Evolutionary conservation across 805 yeast species (phyloP).

Genomic region (Metschnikowia orientalis): DNA sequence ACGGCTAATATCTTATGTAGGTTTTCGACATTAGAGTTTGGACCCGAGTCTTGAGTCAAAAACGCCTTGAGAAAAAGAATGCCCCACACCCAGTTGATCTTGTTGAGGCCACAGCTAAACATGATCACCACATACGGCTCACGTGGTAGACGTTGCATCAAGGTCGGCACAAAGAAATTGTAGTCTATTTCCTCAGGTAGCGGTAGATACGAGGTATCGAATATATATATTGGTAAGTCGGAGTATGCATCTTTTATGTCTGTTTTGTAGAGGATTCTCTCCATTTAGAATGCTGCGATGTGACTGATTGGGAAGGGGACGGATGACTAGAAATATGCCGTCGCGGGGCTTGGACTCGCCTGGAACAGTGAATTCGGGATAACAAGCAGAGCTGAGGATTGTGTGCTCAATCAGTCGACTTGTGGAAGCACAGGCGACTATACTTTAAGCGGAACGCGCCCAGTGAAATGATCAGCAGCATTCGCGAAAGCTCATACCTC

Average conservation of each 20-base stretch:
- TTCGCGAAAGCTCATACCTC: no score
- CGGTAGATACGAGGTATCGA: conserved; percentile 81
- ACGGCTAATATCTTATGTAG: conserved; percentile 68
- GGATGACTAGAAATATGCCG: no score
- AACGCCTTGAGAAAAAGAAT: conserved; percentile 49
- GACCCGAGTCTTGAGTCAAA: conserved; percentile 41
- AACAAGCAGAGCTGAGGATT: no score
- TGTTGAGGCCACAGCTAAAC: conserved; percentile 77
- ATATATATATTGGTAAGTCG: conserved; percentile 63
- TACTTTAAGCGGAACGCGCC: no score
- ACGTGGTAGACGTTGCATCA: conserved; percentile 56
- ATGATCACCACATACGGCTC: conserved; percentile 64
- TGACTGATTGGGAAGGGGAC: no score
- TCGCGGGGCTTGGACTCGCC: no score
- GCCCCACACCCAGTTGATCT: conserved; percentile 69
- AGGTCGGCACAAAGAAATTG: conserved; percentile 52
- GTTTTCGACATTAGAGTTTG: conserved; percentile 44
- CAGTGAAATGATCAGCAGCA: no score
- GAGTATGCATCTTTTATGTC: conserved; percentile 63
- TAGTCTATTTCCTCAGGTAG: conserved; percentile 41
- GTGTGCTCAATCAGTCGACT: no score
- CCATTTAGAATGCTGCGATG: conserved; percentile 23
- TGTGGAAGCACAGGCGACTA: no score
- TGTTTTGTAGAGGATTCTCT: conserved; percentile 52
- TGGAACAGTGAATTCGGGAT: no score